These are phyloP conservation scores for Penicillium bialowiezense DNA, from an alignment of 495 filamentous ascomycete species.

Conservation along the genomic window DNA sequence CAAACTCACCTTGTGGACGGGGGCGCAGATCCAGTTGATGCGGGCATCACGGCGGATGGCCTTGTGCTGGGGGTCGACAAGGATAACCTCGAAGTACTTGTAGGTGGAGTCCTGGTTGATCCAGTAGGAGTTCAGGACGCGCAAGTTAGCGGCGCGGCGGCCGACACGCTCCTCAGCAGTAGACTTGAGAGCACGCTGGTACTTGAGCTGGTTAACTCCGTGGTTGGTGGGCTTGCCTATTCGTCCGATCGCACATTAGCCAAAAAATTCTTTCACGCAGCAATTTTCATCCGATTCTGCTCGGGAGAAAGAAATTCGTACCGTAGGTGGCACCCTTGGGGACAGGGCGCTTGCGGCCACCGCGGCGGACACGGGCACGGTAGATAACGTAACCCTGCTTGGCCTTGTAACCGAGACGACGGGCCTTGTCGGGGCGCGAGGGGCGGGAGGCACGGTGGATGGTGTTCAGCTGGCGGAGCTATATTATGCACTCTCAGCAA, in stretches of 20 bases:
- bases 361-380: conserved; percentile 93
- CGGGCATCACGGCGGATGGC: conserved; percentile 97
- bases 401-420: conserved; percentile 99
- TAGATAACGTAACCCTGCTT: conserved; percentile 99
- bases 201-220: conserved; percentile 99
- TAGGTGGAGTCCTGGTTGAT: conserved; percentile 99
- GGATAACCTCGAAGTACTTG: conserved; percentile 99
- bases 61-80: conserved; percentile 99
- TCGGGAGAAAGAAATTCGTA: conserved; percentile 40
- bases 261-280: background rate
- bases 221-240: conserved; percentile 99
- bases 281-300: background rate
- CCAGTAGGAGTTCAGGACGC: conserved; percentile 99
- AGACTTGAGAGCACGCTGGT: conserved; percentile 95
- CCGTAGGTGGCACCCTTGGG: conserved; percentile 99
- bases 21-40: conserved; percentile 99
- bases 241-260: conserved; percentile 11
- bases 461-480: conserved; percentile 98
- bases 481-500: conserved; percentile 99
- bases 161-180: conserved; percentile 99
- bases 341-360: conserved; percentile 93
- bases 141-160: conserved; percentile 95
- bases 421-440: conserved; percentile 98
- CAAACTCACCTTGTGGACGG: conserved; percentile 83
- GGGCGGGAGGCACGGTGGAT: conserved; percentile 98